Evolutionary conservation across 352 stramenopile genomes (phyloP).

Genomic region (Phytophthora fragariae): DNA sequence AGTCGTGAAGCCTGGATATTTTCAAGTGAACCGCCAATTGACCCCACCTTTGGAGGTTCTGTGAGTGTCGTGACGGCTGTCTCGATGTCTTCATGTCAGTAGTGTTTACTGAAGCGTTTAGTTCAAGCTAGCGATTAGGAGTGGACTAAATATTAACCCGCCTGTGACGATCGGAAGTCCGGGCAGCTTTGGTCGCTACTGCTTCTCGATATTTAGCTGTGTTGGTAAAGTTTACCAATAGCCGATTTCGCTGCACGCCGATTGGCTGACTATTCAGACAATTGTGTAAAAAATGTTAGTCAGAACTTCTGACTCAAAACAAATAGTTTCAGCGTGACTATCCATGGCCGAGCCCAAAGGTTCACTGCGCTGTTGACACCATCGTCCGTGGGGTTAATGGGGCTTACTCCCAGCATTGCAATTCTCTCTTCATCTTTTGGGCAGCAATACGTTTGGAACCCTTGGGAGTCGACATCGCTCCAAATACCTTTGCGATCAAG

Average conservation of each 20-base stretch:
- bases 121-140: neutral
- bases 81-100: neutral
- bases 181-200: neutral
- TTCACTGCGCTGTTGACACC: neutral
- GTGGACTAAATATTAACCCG: conserved; percentile 1
- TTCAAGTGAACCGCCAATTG: conserved; percentile 25
- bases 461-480: neutral
- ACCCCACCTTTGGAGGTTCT: conserved; percentile 10
- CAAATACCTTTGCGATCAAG: conserved; percentile 33
- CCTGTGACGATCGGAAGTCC: conserved; percentile 13
- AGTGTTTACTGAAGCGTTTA: neutral
- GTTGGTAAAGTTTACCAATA: too few species aligned
- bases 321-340: too few species aligned
- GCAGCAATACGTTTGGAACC: neutral
- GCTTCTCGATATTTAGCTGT: too few species aligned
- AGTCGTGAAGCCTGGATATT: conserved; percentile 15
- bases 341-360: too few species aligned
- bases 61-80: neutral
- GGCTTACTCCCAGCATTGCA: neutral
- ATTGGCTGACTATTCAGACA: too few species aligned
- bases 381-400: neutral
- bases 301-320: too few species aligned
- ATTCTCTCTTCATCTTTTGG: neutral
- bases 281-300: too few species aligned
- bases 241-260: too few species aligned